A percentile compares a stretch with the other conserved stretches of the same genome.
These are phyloP conservation scores for Sambucus nigra DNA, from an alignment of 129 eudicot species.

Conservation along the genomic window DNA sequence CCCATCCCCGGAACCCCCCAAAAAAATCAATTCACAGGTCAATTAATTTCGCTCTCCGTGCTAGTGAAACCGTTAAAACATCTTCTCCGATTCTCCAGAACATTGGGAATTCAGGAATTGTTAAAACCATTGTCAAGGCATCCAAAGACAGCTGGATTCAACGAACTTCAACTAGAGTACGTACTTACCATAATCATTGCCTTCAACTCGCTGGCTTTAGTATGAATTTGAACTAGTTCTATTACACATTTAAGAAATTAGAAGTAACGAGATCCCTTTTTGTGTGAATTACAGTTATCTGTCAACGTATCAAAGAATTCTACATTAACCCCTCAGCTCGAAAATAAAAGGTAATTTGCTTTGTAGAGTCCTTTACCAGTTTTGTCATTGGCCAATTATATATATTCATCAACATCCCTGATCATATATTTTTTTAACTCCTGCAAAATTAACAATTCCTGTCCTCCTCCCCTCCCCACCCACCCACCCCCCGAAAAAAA, in stretches of 20 bases:
- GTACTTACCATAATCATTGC: not conserved
- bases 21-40: constrained; percentile 49
- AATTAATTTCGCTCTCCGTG: constrained; percentile 29
- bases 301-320: constrained; percentile 28
- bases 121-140: constrained; percentile 27
- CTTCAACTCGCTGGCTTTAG: too few relatives aligned
- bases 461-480: too few relatives aligned
- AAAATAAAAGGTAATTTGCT: constrained; percentile 38
- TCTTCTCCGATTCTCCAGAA: constrained; percentile 30
- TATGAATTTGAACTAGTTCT: not conserved
- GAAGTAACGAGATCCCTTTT: too few relatives aligned
- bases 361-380: not conserved
- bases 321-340: constrained; percentile 28
- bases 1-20: too few relatives aligned
- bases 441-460: constrained; percentile 13
- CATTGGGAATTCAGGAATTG: constrained; percentile 25
- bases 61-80: constrained; percentile 15
- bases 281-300: constrained; percentile 36
- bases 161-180: constrained; percentile 44
- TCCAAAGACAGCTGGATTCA: constrained; percentile 24
- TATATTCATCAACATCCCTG: constrained; percentile 1
- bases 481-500: too few relatives aligned
- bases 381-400: not conserved
- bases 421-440: constrained; percentile 12
- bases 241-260: not conserved